These are phyloP conservation scores for Viola pubescens DNA, from an alignment of 441 rosid species.

Conservation along the genomic window DNA sequence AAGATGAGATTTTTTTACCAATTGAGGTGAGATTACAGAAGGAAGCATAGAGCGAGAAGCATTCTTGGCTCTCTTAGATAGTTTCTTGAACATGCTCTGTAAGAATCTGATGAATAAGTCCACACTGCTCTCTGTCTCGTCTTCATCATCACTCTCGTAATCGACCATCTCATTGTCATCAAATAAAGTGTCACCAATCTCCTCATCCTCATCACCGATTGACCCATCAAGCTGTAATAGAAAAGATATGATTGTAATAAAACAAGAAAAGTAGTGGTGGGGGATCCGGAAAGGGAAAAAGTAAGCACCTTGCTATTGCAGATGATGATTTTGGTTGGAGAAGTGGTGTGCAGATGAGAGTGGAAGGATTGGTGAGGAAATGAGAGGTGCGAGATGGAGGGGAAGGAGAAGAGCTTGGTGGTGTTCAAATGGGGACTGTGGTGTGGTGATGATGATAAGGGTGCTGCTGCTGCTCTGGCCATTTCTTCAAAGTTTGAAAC, in stretches of 20 bases:
- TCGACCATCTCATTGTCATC: slow-evolving; percentile 21
- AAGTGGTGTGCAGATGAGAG: background rate
- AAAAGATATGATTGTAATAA: background rate
- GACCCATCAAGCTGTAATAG: slow-evolving; percentile 31
- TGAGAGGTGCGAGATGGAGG: slow-evolving; percentile 14
- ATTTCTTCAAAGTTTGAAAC: background rate
- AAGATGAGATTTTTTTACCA: slow-evolving; percentile 30
- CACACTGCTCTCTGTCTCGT: slow-evolving; percentile 51
- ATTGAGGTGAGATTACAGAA: slow-evolving; percentile 48
- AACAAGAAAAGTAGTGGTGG: background rate
- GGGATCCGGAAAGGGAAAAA: background rate
- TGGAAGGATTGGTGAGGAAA: slow-evolving; percentile 5
- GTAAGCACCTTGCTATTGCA: slow-evolving; percentile 26
- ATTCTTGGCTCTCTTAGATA: slow-evolving; percentile 59
- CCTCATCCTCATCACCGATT: slow-evolving; percentile 25
- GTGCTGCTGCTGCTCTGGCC: slow-evolving; percentile 24
- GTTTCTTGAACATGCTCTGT: slow-evolving; percentile 47
- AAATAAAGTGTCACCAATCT: slow-evolving; percentile 33
- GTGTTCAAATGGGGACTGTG: slow-evolving; percentile 11
- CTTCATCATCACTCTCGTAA: slow-evolving; percentile 44
- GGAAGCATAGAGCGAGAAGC: slow-evolving; percentile 60
- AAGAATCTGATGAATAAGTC: slow-evolving; percentile 63
- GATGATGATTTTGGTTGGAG: slow-evolving; percentile 15
- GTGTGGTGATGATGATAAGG: slow-evolving; percentile 23
- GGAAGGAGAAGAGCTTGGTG: slow-evolving; percentile 3